Evolutionary conservation across 768 basidiomycete species (phyloP).

Genomic region (Zangia roseola): DNA sequence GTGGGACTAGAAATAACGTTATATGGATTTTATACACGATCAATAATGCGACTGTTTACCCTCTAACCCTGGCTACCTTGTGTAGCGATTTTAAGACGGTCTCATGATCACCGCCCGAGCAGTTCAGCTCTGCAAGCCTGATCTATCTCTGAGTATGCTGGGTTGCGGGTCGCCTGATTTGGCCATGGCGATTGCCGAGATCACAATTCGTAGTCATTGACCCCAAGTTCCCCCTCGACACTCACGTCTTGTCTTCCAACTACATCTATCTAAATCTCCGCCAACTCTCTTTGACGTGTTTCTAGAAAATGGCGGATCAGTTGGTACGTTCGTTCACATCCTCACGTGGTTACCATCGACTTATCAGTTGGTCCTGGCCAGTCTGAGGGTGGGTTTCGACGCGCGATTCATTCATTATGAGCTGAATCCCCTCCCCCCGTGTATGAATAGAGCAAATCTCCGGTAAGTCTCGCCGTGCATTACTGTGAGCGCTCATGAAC

Average conservation of each 20-base stretch:
- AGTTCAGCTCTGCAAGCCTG: neutral
- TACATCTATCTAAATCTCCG: slow-evolving; percentile 1
- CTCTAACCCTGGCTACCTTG: too few relatives aligned
- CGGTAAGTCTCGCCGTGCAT: slow-evolving; percentile 47
- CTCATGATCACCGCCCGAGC: neutral
- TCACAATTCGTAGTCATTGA: slow-evolving; percentile 10
- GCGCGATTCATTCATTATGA: neutral
- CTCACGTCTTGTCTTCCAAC: slow-evolving; percentile 2
- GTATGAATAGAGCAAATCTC: slow-evolving; percentile 79
- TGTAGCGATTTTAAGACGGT: neutral
- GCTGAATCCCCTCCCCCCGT: neutral
- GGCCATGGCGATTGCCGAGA: slow-evolving; percentile 36
- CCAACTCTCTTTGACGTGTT: slow-evolving; percentile 3
- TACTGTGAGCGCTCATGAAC: slow-evolving; percentile 4
- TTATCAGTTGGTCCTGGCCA: slow-evolving; percentile 28
- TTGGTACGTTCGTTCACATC: slow-evolving; percentile 39
- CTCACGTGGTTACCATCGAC: slow-evolving; percentile 10
- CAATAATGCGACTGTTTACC: slow-evolving; percentile 7
- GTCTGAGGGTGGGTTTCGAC: slow-evolving; percentile 53
- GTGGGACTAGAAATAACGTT: slow-evolving; percentile 39
- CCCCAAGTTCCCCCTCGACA: slow-evolving; percentile 10
- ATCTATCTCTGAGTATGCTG: slow-evolving; percentile 7
- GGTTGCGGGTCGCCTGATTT: slow-evolving; percentile 23
- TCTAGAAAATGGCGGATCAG: slow-evolving; percentile 54
- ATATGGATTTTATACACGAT: slow-evolving; percentile 7